Percentiles rank a stretch among this genome's conserved stretches.
phyloP scores from a whole-genome alignment of 139 green algal genomes.

The Picochlorum sp. region DNA sequence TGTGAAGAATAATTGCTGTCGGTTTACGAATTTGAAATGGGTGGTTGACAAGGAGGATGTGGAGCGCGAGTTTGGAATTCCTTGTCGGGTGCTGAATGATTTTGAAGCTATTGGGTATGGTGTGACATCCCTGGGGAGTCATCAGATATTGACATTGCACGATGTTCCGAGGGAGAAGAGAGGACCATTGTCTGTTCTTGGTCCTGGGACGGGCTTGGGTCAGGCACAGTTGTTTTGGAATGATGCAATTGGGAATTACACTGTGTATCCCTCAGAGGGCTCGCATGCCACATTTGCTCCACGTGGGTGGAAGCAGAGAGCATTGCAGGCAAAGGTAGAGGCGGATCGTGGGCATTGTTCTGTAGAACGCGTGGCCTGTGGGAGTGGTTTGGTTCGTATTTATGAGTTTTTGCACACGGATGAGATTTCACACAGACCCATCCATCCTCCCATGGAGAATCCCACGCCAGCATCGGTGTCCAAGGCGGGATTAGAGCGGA shows the following conservation, averaged over 20 bases:
- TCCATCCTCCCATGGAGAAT: conserved; percentile 8
- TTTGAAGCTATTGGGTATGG: conserved; percentile 92
- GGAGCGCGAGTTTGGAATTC: conserved; percentile 38
- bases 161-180: conserved; percentile 31
- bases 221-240: conserved; percentile 84
- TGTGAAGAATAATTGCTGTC: conserved; percentile 60
- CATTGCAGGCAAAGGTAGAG: conserved; percentile 61
- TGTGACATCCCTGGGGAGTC: conserved; percentile 47
- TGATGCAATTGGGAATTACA: conserved; percentile 28
- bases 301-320: conserved; percentile 73
- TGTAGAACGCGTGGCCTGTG: conserved; percentile 55
- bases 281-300: conserved; percentile 79
- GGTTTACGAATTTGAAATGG: conserved; percentile 89
- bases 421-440: conserved; percentile 11
- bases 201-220: conserved; percentile 86
- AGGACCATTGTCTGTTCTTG: conserved; percentile 74
- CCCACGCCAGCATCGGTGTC: conserved; percentile 43
- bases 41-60: conserved; percentile 55
- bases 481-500: conserved; percentile 42
- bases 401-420: conserved; percentile 81
- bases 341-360: conserved; percentile 66
- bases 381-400: conserved; percentile 76
- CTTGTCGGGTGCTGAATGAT: conserved; percentile 72
- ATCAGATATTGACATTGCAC: conserved; percentile 57
- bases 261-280: conserved; percentile 59